phyloP scores from a whole-genome alignment of 805 yeast genomes.

The Ogataea dorogensis region DNA sequence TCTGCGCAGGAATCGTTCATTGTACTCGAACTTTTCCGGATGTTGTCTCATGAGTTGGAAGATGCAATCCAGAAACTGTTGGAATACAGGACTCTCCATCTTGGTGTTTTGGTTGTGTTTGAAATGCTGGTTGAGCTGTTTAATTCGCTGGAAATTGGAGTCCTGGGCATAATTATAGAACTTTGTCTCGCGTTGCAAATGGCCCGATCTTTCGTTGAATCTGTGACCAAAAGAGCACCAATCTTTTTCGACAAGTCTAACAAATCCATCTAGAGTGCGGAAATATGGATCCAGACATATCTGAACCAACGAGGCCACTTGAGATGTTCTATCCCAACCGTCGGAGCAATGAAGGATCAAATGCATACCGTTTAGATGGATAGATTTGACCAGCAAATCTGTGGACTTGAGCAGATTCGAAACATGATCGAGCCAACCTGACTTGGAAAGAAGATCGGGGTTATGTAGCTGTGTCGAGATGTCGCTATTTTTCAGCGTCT shows the following conservation, averaged over 20 bases:
- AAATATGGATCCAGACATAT: constrained; percentile 87
- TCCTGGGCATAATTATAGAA: constrained; percentile 43
- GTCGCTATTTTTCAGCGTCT: constrained; percentile 68
- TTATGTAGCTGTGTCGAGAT: constrained; percentile 45
- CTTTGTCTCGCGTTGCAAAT: constrained; percentile 54
- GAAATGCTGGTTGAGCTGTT: constrained; percentile 49
- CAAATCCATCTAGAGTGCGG: constrained; percentile 86
- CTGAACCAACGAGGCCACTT: constrained; percentile 78
- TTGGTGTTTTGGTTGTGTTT: constrained; percentile 50
- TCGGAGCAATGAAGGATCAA: constrained; percentile 91
- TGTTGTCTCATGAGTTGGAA: constrained; percentile 73
- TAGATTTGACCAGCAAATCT: constrained; percentile 74
- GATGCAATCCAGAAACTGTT: constrained; percentile 88
- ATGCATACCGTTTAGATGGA: constrained; percentile 79
- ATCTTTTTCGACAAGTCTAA: constrained; percentile 83
- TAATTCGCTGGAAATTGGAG: constrained; percentile 38
- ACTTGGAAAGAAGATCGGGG: constrained; percentile 55
- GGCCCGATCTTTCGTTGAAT: constrained; percentile 81
- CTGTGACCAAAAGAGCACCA: constrained; percentile 95
- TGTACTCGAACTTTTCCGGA: constrained; percentile 77
- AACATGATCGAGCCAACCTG: constrained; percentile 78
- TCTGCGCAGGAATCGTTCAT: constrained; percentile 82
- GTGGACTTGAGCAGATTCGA: constrained; percentile 69
- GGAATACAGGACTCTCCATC: constrained; percentile 86
- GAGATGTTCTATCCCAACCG: constrained; percentile 98